A percentile compares a stretch with the other conserved stretches of the same genome.
Evolutionary conservation across 1,284 basidiomycete genomes (phyloP).

Genomic region (Boletus sp.): DNA sequence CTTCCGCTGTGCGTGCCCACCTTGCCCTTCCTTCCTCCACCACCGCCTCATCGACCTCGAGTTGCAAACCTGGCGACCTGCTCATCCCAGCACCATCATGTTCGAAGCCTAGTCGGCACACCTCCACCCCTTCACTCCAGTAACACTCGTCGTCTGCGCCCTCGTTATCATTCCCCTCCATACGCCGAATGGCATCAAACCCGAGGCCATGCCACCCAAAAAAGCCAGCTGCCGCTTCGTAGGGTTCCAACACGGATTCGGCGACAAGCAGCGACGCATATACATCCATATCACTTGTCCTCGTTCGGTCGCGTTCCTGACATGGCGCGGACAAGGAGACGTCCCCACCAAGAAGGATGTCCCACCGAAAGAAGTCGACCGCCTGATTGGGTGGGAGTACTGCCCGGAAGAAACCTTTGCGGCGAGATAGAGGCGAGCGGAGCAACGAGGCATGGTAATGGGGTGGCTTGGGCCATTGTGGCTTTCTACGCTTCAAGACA

Average conservation of each 20-base stretch:
- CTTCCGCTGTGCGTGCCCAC: constrained; percentile 20
- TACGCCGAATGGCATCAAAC: constrained; percentile 4
- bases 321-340: constrained; percentile 1
- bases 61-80: not conserved
- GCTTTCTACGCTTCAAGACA: constrained; percentile 15
- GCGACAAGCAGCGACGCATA: constrained; percentile 15
- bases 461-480: constrained; percentile 29
- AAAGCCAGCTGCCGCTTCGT: constrained; percentile 30
- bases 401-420: constrained; percentile 29
- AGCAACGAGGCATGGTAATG: constrained; percentile 34
- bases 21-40: constrained; percentile 26
- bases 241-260: constrained; percentile 23
- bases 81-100: not conserved
- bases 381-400: constrained; percentile 20
- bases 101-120: not conserved
- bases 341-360: constrained; percentile 7
- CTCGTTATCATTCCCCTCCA: not conserved
- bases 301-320: not conserved
- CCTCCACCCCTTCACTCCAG: not conserved
- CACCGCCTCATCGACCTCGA: constrained; percentile 19
- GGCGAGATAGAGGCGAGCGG: constrained; percentile 28
- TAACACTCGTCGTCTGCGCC: not conserved
- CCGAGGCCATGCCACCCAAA: constrained; percentile 31
- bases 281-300: not conserved
- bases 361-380: constrained; percentile 30